A percentile compares a stretch with the other conserved stretches of the same genome.
These are phyloP conservation scores for Mycena alexandri DNA, from an alignment of 768 basidiomycete species.

Conservation along the genomic window DNA sequence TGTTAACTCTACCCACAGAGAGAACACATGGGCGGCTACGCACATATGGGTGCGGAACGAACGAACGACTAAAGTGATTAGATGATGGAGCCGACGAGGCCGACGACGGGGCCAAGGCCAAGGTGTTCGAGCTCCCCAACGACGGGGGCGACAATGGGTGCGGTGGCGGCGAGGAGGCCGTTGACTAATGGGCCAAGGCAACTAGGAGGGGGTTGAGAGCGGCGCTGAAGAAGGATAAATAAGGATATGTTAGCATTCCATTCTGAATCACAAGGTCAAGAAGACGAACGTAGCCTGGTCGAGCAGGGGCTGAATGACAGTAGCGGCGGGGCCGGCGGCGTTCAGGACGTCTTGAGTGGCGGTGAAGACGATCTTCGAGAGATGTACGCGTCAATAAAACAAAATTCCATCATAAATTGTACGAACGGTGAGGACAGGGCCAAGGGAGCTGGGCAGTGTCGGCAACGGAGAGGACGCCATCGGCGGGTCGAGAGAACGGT, in stretches of 20 bases:
- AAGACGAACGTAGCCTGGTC: conserved; percentile 21
- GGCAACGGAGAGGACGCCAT: conserved; percentile 24
- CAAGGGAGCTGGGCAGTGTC: conserved; percentile 31
- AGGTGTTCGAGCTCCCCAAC: conserved; percentile 22
- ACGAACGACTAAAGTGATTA: background rate
- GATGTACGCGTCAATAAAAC: background rate
- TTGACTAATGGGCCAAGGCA: conserved; percentile 29
- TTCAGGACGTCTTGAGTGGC: conserved; percentile 21
- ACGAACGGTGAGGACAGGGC: conserved; percentile 21
- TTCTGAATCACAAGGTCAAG: background rate
- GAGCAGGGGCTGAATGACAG: conserved; percentile 25
- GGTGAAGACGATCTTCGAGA: conserved; percentile 19
- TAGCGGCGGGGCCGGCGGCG: conserved; percentile 12
- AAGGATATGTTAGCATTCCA: too few relatives aligned
- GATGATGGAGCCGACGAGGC: conserved; percentile 13
- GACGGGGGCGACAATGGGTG: conserved; percentile 15
- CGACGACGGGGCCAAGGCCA: conserved; percentile 30
- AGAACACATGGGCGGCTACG: background rate
- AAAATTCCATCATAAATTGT: background rate
- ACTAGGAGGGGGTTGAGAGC: conserved; percentile 17
- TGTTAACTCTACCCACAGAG: background rate
- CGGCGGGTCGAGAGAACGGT: conserved; percentile 30
- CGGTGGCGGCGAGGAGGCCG: conserved; percentile 29
- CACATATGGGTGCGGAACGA: conserved; percentile 11
- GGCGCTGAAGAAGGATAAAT: background rate